Evolutionary conservation across 345 rosid genomes (phyloP), one percentile per base, ranked within the genome.

Genomic region (Limnanthes douglasii): DNA sequence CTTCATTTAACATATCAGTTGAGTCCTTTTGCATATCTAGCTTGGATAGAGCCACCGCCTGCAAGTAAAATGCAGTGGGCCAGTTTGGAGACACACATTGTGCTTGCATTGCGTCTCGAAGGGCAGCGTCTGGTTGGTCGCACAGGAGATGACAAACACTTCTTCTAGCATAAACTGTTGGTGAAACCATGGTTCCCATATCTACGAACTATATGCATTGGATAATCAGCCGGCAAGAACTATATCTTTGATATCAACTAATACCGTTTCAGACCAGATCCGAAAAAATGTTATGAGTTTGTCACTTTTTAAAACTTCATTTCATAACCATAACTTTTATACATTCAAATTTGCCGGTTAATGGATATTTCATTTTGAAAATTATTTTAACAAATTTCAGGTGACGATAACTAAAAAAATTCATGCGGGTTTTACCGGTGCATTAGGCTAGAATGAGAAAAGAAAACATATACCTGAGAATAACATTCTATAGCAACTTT

Each of bases 81-180:
- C 96, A 85, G 2, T 76, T 85, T 0, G 85, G 85, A 43, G 69
- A 79, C 2, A 79, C 85, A 9, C 85, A 85, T 33, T 85, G 86
- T 15, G 93, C 90, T 60, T 85, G 96, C 93, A 85, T 85, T 21
- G 93, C 96, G 51, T 85, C 96, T 53, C 96, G 57, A 5, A 85
- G 82, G 24, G 85, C 93, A 25, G 73, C 93, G 61, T 80, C 96
- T 4, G 86, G 70, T 42, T 80, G 90, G 39, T 80, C 80, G 7
- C 75, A 72, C 18, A 85, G 59, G 22, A 85, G 75, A 57, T 72
- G 41, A 51, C 90, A 85, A 22, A 76, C 72, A 58, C 93, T 71
- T 66, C 86, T 56, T 34, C 96, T 56, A 5, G 75, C 86, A 56
- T 67, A 73, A 3, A 85, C 90, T 17, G 90, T 85, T 5, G 96